Conservation (phyloP, 306 rosid species). For the Glycine latifolia region DNA sequence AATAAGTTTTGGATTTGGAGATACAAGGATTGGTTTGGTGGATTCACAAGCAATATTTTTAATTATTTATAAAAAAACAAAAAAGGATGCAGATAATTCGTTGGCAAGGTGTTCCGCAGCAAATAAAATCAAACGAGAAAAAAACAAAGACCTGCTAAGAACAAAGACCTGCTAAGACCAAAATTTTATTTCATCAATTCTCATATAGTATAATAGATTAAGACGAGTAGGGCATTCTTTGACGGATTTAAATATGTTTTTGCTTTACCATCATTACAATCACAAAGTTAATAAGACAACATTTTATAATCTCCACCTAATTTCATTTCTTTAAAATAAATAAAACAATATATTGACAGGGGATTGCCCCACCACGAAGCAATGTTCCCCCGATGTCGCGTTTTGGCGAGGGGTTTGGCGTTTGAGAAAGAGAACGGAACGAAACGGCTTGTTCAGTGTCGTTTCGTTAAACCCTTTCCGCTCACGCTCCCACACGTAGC, state of each 20-base stretch:
- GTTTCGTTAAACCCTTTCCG: constrained; percentile 1
- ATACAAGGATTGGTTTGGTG: not conserved
- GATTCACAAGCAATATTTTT: not conserved
- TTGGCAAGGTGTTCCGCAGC: not conserved
- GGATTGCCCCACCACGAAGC: constrained; percentile 5
- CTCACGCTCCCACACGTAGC: constrained; percentile 7
- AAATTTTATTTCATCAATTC: not conserved
- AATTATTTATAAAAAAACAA: not conserved
- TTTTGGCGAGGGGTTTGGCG: no score
- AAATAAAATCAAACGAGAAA: not conserved
- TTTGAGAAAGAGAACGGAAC: not conserved
- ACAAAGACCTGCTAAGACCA: not conserved
- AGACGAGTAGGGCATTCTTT: not conserved
- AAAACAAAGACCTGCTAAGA: not conserved
- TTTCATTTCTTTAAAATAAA: not conserved
- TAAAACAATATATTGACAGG: not conserved
- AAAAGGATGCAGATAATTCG: not conserved
- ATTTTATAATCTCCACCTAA: not conserved
- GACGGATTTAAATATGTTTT: not conserved
- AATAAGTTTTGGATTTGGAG: not conserved
- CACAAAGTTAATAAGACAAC: constrained; percentile 6
- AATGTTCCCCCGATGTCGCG: constrained; percentile 10
- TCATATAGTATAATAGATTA: not conserved
- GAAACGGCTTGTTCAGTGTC: constrained; percentile 38
- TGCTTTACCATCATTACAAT: no score